These are phyloP conservation scores for Coemansia reversa DNA, from an alignment of 192 early-diverging fungal genomes.

Conservation along the genomic window DNA sequence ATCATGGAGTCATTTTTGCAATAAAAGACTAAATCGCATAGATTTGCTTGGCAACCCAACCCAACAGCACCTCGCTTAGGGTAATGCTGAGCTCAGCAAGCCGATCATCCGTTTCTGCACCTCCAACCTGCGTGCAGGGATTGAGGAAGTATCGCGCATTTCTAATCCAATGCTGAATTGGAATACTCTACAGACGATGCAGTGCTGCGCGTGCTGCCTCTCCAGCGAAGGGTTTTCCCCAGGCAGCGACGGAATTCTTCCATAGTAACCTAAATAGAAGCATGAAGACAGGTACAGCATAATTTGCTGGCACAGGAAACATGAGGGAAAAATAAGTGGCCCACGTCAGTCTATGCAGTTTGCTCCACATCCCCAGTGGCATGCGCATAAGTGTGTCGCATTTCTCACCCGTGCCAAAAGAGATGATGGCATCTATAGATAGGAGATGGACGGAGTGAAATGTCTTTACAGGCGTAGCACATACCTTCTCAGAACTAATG, in stretches of 20 bases:
- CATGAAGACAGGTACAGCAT: background rate
- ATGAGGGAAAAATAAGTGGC: background rate
- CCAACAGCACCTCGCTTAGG: background rate
- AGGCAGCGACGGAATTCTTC: constrained; percentile 23
- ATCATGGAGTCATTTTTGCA: background rate
- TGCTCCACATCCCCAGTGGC: background rate
- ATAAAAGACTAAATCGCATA: background rate
- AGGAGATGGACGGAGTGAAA: background rate
- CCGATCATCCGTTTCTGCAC: background rate
- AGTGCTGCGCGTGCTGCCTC: background rate
- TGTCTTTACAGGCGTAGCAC: constrained; percentile 3
- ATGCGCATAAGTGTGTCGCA: background rate
- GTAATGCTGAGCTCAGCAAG: background rate
- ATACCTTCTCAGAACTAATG: constrained; percentile 58
- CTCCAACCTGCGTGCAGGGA: background rate
- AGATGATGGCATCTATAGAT: background rate
- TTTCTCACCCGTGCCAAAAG: constrained; percentile 9
- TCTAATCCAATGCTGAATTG: background rate
- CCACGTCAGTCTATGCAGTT: background rate
- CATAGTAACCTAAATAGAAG: constrained; percentile 27
- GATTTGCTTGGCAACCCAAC: background rate
- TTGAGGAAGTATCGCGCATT: background rate
- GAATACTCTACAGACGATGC: background rate
- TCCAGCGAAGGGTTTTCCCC: background rate
- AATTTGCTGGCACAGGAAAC: background rate